Evolutionary conservation across 306 rosid species (phyloP), one percentile per base, ranked within the genome.

Genomic region (Trifolium pratense): DNA sequence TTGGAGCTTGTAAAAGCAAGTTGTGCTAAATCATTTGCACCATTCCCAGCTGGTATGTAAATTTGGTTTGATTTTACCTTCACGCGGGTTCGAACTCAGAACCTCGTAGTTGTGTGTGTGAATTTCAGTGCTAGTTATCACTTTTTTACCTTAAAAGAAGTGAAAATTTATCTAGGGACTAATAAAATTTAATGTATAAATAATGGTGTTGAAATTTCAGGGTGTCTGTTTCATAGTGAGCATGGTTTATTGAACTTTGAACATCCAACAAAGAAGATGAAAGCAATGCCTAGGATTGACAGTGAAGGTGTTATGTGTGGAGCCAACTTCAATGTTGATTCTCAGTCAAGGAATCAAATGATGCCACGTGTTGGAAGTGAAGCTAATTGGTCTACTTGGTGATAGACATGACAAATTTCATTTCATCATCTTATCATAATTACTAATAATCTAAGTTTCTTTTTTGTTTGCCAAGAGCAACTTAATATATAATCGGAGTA

Each of bases 311-410:
- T 88, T 34, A 86, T 91, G 93, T 89, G 99, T 86, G 99, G 99
- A 62, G 92, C 99, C 48, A 87, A 83, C 84, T 94, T 94, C 80
- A 89, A 88, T 85, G 96, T 87, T 3, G 99, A 94, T 58, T 82
- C 79, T 26, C 97, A 87, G 3, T 89, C 99, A 25, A 88, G 65
- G 78, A 61, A 75, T 21, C 85, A 52, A 16, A 75, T 63, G 75
- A 90, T 94, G 96, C 96, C 99, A 9, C 97, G 99, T 80, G 99
- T 94, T 9, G 99, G 99, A 1, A 94, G 99, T 68, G 99, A 90
- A 81, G 97, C 99, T 66, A 90, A 94, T 74, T 91, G 99, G 95
- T 84, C 95, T 12, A 26, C 79, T 13, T 91, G 97, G 95, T 90
- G 89, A 16, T 71, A 77, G 13, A 1, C 66, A 5, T 16, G 21